A percentile compares a stretch with the other conserved stretches of the same genome.
Evolutionary conservation across 345 rosid genomes (phyloP).

Genomic region (Tarenaya hassleriana): DNA sequence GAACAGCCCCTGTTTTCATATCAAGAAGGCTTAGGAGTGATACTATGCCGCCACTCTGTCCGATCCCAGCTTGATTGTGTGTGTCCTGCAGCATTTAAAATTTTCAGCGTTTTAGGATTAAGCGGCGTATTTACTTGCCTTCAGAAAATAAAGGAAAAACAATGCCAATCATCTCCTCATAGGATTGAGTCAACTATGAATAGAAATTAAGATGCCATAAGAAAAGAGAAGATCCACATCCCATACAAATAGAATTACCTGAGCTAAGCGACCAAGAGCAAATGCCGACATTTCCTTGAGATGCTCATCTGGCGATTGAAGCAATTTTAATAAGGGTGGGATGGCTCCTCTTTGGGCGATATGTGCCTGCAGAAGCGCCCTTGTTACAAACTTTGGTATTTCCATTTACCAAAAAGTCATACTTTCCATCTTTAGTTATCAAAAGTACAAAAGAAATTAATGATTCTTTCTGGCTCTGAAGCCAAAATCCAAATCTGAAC

Average conservation of each 20-base stretch:
- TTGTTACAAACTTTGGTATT: slow-evolving; percentile 4
- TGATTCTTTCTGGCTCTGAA: too few relatives aligned
- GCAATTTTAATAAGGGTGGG: slow-evolving; percentile 64
- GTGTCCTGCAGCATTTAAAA: slow-evolving; percentile 38
- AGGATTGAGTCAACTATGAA: slow-evolving; percentile 9
- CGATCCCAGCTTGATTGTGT: slow-evolving; percentile 86
- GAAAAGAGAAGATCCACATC: slow-evolving; percentile 6
- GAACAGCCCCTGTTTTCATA: slow-evolving; percentile 48
- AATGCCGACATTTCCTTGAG: slow-evolving; percentile 76
- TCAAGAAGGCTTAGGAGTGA: slow-evolving; percentile 54
- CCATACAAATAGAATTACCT: slow-evolving; percentile 34
- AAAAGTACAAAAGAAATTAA: too few relatives aligned
- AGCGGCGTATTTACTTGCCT: not conserved
- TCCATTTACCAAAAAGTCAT: slow-evolving; percentile 1
- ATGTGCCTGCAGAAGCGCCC: slow-evolving; percentile 48
- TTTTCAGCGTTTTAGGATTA: slow-evolving; percentile 5
- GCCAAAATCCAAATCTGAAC: too few relatives aligned
- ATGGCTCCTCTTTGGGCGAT: slow-evolving; percentile 78
- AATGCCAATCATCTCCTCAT: not conserved
- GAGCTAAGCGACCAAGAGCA: slow-evolving; percentile 81
- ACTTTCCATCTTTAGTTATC: not conserved
- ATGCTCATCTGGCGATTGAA: slow-evolving; percentile 50
- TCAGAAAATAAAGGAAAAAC: not conserved
- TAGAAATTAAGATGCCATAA: slow-evolving; percentile 3
- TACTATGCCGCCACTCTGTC: slow-evolving; percentile 52